phyloP scores from a whole-genome alignment of 1,284 basidiomycete species.

The Cutaneotrichosporon cutaneum region DNA sequence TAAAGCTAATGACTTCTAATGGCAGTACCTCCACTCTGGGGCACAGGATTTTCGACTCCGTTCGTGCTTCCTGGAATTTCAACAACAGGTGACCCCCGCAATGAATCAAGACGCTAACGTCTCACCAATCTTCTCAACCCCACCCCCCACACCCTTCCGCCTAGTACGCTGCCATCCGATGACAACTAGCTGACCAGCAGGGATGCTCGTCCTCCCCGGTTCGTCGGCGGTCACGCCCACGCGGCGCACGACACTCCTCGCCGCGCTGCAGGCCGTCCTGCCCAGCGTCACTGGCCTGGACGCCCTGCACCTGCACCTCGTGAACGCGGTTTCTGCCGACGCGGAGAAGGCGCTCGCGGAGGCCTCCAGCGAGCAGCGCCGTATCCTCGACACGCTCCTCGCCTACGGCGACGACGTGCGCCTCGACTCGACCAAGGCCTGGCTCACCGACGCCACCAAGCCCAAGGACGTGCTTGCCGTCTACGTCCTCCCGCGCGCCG shows the following conservation, averaged over 20 bases:
- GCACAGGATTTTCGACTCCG: slow-evolving; percentile 4
- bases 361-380: slow-evolving; percentile 56
- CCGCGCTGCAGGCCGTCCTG: slow-evolving; percentile 60
- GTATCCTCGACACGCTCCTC: slow-evolving; percentile 71
- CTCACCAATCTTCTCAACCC: slow-evolving; percentile 8
- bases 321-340: slow-evolving; percentile 62
- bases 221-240: slow-evolving; percentile 67
- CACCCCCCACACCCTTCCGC: not conserved
- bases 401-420: slow-evolving; percentile 76
- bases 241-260: slow-evolving; percentile 69
- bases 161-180: not conserved
- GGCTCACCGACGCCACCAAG: slow-evolving; percentile 32
- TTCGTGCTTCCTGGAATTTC: not conserved
- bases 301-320: slow-evolving; percentile 81
- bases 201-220: slow-evolving; percentile 61
- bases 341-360: slow-evolving; percentile 60
- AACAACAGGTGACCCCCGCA: not conserved
- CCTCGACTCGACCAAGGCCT: slow-evolving; percentile 41
- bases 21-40: not conserved
- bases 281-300: slow-evolving; percentile 69
- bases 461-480: slow-evolving; percentile 56
- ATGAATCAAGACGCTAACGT: slow-evolving; percentile 9
- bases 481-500: slow-evolving; percentile 75
- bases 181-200: slow-evolving; percentile 7
- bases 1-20: not conserved